Percentiles rank a stretch among this genome's conserved stretches.
Evolutionary conservation across 2,329 filamentous ascomycete species (phyloP).

Genomic region (Grosmannia serpens): DNA sequence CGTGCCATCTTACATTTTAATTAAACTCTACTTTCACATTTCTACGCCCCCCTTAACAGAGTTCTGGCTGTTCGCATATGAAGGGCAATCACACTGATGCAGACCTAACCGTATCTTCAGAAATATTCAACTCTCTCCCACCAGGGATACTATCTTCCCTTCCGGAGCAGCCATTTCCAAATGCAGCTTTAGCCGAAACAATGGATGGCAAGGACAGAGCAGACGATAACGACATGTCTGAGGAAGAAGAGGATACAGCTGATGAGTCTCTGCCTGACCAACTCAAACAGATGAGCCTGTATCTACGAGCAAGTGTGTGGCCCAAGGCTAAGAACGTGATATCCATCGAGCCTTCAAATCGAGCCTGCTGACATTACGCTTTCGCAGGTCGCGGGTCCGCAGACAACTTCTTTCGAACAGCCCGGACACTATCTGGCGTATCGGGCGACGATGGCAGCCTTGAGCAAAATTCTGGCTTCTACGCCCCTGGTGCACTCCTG

Average conservation of each 20-base stretch:
- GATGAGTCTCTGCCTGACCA: slow-evolving; percentile 6
- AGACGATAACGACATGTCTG: neutral
- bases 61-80: too few relatives aligned
- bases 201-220: neutral
- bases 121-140: slow-evolving; percentile 5
- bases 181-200: neutral
- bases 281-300: slow-evolving; percentile 6
- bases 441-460: slow-evolving; percentile 19
- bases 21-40: too few relatives aligned
- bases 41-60: neutral
- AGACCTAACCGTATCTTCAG: neutral
- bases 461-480: slow-evolving; percentile 21
- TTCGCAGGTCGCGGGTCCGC: slow-evolving; percentile 25
- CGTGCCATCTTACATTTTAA: too few relatives aligned
- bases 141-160: neutral
- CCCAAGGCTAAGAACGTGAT: neutral
- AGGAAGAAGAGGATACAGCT: neutral
- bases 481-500: slow-evolving; percentile 22
- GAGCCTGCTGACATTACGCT: slow-evolving; percentile 6
- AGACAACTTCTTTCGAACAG: slow-evolving; percentile 25
- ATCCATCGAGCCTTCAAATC: too few relatives aligned
- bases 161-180: neutral
- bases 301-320: neutral
- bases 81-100: too few relatives aligned
- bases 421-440: slow-evolving; percentile 20